Evolutionary conservation across 2,329 filamentous ascomycete genomes (phyloP).

Genomic region (Colletotrichum gigasporum): DNA sequence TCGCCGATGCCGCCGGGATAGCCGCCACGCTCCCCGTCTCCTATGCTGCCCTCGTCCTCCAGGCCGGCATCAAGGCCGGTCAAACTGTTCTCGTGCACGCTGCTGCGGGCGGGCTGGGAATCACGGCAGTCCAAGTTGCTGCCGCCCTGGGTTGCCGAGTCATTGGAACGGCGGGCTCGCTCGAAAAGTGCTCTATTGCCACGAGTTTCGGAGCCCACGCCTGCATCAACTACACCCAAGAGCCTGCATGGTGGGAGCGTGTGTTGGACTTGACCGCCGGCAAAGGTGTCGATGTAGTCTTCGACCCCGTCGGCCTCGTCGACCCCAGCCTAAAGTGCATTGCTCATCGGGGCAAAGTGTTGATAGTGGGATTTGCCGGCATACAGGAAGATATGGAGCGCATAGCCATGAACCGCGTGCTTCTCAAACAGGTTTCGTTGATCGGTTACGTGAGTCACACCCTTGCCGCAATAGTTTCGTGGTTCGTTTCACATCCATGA

Average conservation of each 20-base stretch:
- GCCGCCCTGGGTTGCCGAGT: slow-evolving; percentile 61
- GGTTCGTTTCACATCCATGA: not conserved
- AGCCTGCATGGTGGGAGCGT: slow-evolving; percentile 56
- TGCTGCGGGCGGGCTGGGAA: slow-evolving; percentile 63
- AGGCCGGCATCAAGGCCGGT: slow-evolving; percentile 51
- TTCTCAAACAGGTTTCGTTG: slow-evolving; percentile 62
- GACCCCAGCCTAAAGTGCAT: slow-evolving; percentile 63
- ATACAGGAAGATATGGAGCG: slow-evolving; percentile 61
- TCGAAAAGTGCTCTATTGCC: slow-evolving; percentile 54
- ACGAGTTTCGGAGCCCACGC: slow-evolving; percentile 49
- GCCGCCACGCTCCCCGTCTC: slow-evolving; percentile 62
- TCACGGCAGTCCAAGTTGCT: slow-evolving; percentile 65
- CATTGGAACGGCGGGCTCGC: slow-evolving; percentile 59
- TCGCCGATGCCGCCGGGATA: slow-evolving; percentile 61
- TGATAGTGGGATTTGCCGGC: slow-evolving; percentile 68
- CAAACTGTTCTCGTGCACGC: slow-evolving; percentile 65
- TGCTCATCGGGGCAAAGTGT: slow-evolving; percentile 61
- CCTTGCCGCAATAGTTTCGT: not conserved
- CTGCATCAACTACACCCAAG: slow-evolving; percentile 50
- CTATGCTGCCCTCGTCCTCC: slow-evolving; percentile 57
- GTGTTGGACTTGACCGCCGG: slow-evolving; percentile 57
- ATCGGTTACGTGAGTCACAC: slow-evolving; percentile 58
- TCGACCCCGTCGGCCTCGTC: slow-evolving; percentile 67
- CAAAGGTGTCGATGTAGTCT: slow-evolving; percentile 64
- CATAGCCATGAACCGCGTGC: slow-evolving; percentile 62